Evolutionary conservation across 306 rosid species (phyloP).

Genomic region (Amphicarpaea edgeworthii): DNA sequence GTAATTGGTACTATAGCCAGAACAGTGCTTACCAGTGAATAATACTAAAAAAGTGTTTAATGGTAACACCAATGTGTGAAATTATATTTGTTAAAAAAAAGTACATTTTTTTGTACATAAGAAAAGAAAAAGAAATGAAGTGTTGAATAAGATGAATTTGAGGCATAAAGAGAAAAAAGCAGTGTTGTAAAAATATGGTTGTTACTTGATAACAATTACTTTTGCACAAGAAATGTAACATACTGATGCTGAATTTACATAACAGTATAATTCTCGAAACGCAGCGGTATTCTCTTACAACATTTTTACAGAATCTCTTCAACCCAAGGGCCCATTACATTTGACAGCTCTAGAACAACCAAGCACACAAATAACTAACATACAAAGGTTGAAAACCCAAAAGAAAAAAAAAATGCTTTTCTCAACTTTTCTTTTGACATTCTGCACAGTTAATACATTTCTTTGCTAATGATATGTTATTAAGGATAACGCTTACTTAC

Average conservation of each 20-base stretch:
- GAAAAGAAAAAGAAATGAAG: neutral
- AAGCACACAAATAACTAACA: slow-evolving; percentile 36
- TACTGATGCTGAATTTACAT: slow-evolving; percentile 1
- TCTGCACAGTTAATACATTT: slow-evolving; percentile 53
- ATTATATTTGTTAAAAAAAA: neutral
- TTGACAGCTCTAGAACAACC: slow-evolving; percentile 38
- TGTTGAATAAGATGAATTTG: neutral
- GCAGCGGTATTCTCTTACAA: slow-evolving; percentile 19
- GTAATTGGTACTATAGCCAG: neutral
- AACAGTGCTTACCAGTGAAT: neutral
- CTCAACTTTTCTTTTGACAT: slow-evolving; percentile 42
- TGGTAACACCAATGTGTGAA: neutral
- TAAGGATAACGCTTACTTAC: slow-evolving; percentile 52
- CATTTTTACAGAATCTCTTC: slow-evolving; percentile 42
- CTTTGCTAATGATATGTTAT: slow-evolving; percentile 48
- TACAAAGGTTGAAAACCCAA: slow-evolving; percentile 27
- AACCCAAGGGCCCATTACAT: slow-evolving; percentile 42
- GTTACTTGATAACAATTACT: neutral
- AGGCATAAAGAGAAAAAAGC: neutral
- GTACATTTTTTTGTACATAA: neutral
- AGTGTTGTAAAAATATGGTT: neutral
- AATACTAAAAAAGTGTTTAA: neutral
- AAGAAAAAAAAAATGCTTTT: slow-evolving; percentile 19
- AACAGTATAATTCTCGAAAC: neutral
- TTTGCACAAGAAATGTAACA: neutral